Evolutionary conservation across 1,139 yeast genomes (phyloP).

Genomic region (Entelexis sorbosivorans): DNA sequence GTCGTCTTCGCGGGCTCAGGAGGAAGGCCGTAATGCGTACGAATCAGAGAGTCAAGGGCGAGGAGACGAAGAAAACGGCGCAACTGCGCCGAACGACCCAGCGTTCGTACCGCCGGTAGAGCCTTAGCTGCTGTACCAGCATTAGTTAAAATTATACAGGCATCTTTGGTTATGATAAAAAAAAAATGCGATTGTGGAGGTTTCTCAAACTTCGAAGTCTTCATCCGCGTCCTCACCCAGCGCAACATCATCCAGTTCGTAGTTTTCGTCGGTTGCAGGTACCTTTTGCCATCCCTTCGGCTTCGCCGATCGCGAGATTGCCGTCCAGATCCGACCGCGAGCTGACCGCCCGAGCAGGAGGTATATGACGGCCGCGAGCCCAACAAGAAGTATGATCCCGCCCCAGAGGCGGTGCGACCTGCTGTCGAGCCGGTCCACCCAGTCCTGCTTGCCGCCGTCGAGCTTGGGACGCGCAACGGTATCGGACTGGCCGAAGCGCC

Average conservation of each 20-base stretch:
- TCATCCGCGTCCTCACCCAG: conserved; percentile 8
- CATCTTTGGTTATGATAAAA: neutral
- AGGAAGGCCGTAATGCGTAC: conserved; percentile 4
- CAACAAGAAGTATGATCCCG: conserved; percentile 38
- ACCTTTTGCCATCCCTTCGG: neutral
- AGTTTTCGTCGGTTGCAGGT: neutral
- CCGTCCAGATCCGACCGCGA: conserved; percentile 28
- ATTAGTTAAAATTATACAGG: no score
- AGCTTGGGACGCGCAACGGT: conserved; percentile 12
- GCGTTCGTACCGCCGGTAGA: conserved; percentile 49
- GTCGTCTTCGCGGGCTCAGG: conserved; percentile 9
- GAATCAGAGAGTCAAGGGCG: conserved; percentile 1
- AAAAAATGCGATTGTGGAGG: no score
- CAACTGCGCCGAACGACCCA: conserved; percentile 57
- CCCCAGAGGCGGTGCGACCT: conserved; percentile 46
- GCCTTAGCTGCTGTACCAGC: neutral
- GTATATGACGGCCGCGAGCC: conserved; percentile 38
- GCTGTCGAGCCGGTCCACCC: conserved; percentile 30
- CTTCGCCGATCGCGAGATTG: conserved; percentile 14
- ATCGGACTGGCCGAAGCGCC: conserved; percentile 28
- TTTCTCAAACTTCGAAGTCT: conserved; percentile 1
- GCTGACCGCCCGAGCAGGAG: conserved; percentile 40
- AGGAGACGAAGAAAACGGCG: neutral
- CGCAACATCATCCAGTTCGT: conserved; percentile 11
- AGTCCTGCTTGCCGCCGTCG: conserved; percentile 25